Conservation (phyloP, 2,329 filamentous ascomycete species). For the Cordyceps militaris region DNA sequence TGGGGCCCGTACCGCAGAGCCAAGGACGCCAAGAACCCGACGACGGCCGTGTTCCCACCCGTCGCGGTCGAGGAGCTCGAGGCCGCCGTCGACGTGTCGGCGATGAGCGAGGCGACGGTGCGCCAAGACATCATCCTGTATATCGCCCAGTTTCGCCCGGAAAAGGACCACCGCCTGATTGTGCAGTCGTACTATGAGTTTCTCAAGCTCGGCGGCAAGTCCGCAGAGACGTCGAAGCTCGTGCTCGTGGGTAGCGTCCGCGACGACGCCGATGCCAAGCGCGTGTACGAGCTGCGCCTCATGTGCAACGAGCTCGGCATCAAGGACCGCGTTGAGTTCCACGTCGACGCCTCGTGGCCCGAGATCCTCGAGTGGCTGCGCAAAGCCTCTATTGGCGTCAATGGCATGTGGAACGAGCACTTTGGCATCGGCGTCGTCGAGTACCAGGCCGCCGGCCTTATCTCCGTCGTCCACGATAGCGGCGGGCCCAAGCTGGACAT, state of each 20-base stretch:
- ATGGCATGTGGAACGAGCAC: slow-evolving; percentile 99
- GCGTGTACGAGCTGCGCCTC: slow-evolving; percentile 82
- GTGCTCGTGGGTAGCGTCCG: slow-evolving; percentile 90
- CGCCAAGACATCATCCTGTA: slow-evolving; percentile 74
- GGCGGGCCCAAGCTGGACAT: slow-evolving; percentile 93
- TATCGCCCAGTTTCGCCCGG: slow-evolving; percentile 93
- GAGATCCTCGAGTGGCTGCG: slow-evolving; percentile 75
- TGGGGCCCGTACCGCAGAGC: slow-evolving; percentile 58
- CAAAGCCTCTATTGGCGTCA: slow-evolving; percentile 76
- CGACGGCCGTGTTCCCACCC: slow-evolving; percentile 81
- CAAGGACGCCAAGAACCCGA: slow-evolving; percentile 43
- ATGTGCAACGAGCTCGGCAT: slow-evolving; percentile 81
- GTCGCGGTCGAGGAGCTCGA: slow-evolving; percentile 84
- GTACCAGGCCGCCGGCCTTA: slow-evolving; percentile 90
- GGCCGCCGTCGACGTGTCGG: slow-evolving; percentile 63
- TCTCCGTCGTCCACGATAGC: slow-evolving; percentile 87
- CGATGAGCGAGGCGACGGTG: slow-evolving; percentile 52
- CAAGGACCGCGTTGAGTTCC: slow-evolving; percentile 77
- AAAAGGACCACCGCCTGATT: slow-evolving; percentile 91
- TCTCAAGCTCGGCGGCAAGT: slow-evolving; percentile 45
- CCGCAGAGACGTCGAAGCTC: slow-evolving; percentile 52
- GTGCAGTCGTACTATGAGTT: slow-evolving; percentile 78
- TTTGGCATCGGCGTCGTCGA: slow-evolving; percentile 98
- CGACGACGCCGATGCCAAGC: slow-evolving; percentile 69
- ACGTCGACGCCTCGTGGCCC: slow-evolving; percentile 84